Conservation (phyloP, 768 basidiomycete species). For the Auricularia heimuer region DNA sequence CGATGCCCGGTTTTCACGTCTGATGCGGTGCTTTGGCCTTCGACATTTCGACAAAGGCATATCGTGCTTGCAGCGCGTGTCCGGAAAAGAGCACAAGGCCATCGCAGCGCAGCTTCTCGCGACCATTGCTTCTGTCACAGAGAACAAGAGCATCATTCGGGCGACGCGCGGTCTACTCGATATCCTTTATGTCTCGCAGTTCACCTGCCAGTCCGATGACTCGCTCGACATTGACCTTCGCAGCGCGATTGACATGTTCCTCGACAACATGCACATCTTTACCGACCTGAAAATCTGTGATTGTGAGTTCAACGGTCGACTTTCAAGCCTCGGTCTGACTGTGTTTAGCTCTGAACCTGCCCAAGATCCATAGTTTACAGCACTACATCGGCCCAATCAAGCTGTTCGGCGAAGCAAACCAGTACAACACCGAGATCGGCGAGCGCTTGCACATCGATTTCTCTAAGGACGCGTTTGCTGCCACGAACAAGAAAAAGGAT, state of each 20-base stretch:
- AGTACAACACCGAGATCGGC: constrained; percentile 19
- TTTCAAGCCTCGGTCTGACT: neutral
- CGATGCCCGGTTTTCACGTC: neutral
- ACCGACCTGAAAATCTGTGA: constrained; percentile 4
- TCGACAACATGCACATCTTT: neutral
- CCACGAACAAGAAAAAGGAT: neutral
- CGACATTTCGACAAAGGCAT: neutral
- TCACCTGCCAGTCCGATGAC: constrained; percentile 4
- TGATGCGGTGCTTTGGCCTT: neutral
- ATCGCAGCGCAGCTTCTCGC: neutral
- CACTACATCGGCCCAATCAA: constrained; percentile 15
- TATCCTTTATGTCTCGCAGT: constrained; percentile 19
- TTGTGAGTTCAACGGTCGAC: neutral
- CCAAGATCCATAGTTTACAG: constrained; percentile 16
- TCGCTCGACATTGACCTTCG: constrained; percentile 3
- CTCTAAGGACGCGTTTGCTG: neutral
- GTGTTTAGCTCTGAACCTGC: constrained; percentile 16
- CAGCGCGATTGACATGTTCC: neutral
- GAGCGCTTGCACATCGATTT: constrained; percentile 16
- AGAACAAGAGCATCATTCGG: neutral
- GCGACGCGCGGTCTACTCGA: constrained; percentile 13
- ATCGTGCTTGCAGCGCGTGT: neutral
- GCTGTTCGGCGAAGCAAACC: constrained; percentile 13
- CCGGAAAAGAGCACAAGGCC: neutral
- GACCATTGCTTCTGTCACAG: neutral